Evolutionary conservation across 805 yeast genomes (phyloP), one percentile per base, ranked within the genome.

Genomic region (Candida loeiensis): DNA sequence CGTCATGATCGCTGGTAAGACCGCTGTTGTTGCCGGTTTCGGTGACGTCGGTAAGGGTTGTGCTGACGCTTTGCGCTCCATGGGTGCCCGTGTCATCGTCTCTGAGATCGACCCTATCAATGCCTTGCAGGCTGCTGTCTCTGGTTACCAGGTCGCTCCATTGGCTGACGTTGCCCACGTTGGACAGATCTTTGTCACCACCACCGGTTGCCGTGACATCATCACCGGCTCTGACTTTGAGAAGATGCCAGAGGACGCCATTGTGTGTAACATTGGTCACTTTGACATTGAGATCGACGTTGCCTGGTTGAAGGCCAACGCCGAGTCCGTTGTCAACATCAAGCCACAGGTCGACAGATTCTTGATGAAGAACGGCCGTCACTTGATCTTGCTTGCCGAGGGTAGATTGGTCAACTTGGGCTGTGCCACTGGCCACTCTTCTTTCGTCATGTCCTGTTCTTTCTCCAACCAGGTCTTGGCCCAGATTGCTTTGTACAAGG

Each of bases 21-120:
- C 87, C 64, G 95, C 98, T 48, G 95, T 91, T 59, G 98, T 91
- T 59, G 97, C 96, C 48, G 99, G 99, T 74, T 91, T 82, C 78
- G 99, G 99, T 81, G 99, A 91, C 68, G 99, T 91, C 64, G 99
- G 99, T 77, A 91, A 91, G 78, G 99, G 99, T 71, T 91, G 99
- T 81, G 97, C 96, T 69, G 85, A 89, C 87, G 96, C 99, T 53
- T 81, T 93, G 62, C 84, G 87, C 75, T 90, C 95, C 66, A 90
- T 91, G 97, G 99, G 99, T 77, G 96, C 99, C 54, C 86, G 96
- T 73, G 99, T 91, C 58, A 79, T 93, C 54, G 89, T 91, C 62
- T 85, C 98, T 56, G 99, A 91, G 79, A 77, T 91, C 61, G 99
- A 91, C 73, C 99, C 99, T 64, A 91, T 91, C 76, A 91, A 91